Base-by-base conservation (phyloP, 805 yeast genomes). In the Deakozyma indianensis region DNA sequence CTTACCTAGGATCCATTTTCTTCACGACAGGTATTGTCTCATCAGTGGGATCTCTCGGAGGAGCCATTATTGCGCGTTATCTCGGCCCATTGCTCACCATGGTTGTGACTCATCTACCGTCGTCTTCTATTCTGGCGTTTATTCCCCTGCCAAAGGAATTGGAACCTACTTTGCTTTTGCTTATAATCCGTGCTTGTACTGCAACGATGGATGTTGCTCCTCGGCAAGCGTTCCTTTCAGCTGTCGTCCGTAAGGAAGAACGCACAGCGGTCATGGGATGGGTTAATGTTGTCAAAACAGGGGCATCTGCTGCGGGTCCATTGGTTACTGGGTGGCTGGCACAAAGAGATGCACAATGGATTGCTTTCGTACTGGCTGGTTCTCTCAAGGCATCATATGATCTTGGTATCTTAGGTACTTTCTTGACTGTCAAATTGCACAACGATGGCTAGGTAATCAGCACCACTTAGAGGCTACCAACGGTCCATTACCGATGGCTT, bases 151-250 rank as follows among this genome's bases (percentile, higher is more conserved):
- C 72, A 7, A 65, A 70, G 18, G 46, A 51, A 15, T 55, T 59
- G 21, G 51, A 65, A 11, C 49, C 57, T 0, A 79, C 88, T 1
- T 65, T 81, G 2, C 28, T 65, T 0, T 60, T 78, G 11, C 67
- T 81, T 41, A 50, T 78, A 4, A 56, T 74, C 20, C 76, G 82
- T 51, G 80, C 77, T 49, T 65, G 78, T 9, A 74, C 84, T 0
- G 65, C 79, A 1, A 77, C 87, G 1, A 84, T 85, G 87, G 95
- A 86, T 58, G 94, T 83, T 21, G 88, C 86, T 3, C 95, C 95
- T 9, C 73, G 95, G 44, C 95, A 86, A 61, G 74, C 84, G 4
- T 65, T 86, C 40, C 64, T 86, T 44, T 80, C 92, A 0, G 72
- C 83, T 2, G 69, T 85, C 21, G 77, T 86, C 41, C 69, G 69